Conservation (phyloP, 257 asterid genomes). For the Solanum pennellii region DNA sequence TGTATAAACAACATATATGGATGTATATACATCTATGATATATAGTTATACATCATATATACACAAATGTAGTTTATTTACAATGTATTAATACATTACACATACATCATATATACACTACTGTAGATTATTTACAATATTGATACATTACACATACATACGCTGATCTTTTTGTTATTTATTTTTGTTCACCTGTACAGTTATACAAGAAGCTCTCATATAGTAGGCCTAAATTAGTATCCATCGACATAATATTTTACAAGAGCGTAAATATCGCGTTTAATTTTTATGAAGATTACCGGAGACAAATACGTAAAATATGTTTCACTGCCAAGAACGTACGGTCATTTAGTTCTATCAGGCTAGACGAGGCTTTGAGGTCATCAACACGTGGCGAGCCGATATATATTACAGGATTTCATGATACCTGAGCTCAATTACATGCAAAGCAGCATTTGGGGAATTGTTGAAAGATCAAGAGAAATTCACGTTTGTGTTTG, state of each 20-base stretch:
- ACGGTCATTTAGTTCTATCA: constrained; percentile 7
- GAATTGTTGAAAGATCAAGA: background rate
- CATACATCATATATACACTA: too few species aligned
- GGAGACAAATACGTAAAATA: constrained; percentile 32
- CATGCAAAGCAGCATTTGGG: background rate
- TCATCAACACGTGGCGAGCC: background rate
- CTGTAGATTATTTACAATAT: too few species aligned
- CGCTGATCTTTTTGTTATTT: too few species aligned
- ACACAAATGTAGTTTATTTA: too few species aligned
- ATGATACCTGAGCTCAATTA: background rate
- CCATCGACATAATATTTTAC: constrained; percentile 11
- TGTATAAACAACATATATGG: too few species aligned
- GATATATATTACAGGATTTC: background rate
- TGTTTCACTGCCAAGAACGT: constrained; percentile 21
- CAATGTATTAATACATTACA: too few species aligned
- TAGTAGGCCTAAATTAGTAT: constrained; percentile 11
- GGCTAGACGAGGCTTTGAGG: constrained; percentile 6
- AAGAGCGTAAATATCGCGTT: constrained; percentile 6
- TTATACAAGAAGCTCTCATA: too few species aligned
- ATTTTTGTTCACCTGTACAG: too few species aligned
- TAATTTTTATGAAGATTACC: constrained; percentile 23
- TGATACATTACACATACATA: too few species aligned
- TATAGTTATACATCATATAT: too few species aligned
- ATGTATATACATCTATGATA: too few species aligned
- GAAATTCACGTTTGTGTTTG: too few species aligned